Base-by-base conservation (phyloP, 257 asterid genomes). In the Solanum paucissectum region DNA sequence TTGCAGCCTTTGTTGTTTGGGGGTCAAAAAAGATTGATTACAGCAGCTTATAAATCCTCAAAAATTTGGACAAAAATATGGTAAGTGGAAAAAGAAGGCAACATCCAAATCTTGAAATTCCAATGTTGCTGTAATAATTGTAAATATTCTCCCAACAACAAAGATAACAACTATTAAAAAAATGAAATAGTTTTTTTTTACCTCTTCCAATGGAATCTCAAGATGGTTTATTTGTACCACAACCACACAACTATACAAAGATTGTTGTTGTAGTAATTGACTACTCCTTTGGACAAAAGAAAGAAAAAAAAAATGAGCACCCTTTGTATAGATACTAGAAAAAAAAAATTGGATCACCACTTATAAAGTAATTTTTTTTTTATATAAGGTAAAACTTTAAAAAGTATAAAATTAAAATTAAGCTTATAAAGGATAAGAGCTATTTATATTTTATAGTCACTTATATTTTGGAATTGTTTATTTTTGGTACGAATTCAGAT, bases 101-200 rank as follows among this genome's bases (percentile, higher is more conserved):
- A 52, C 84, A 81, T 42, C 64, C 27, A 81, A 44, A 79, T 81
- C 85, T 46, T 81, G 85, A 81, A 81, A 27, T 46, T 46, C 68
- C 2, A 27, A 81, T 81, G 42, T 20, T 7, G 36, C 68, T 81
- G 85, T 49, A 27, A 16, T 32, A 27, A 8, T 29, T 75, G 21
- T 75, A 23, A 69, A 77, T 40, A 74, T 76, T 77, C 38, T 25
- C 64, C 64, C 84, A 25, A 79, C 84, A 46, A 29, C 71, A 81
- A 7, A 46, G 32, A 7, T 14, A 7, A 8, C 49, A 44, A 77
- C 10, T 25, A 5, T 37, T 14, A 75, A 75, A 74, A 18, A 75
- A n/a, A 37, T 9, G 55, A 76, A 76, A 7, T 11, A 20, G 16
- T 23, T 4, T 62, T 62, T 60, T 11, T 12, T 76, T 5, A 38